Evolutionary conservation across 2,329 filamentous ascomycete species (phyloP).

Genomic region (Neodidymelliopsis sp.): DNA sequence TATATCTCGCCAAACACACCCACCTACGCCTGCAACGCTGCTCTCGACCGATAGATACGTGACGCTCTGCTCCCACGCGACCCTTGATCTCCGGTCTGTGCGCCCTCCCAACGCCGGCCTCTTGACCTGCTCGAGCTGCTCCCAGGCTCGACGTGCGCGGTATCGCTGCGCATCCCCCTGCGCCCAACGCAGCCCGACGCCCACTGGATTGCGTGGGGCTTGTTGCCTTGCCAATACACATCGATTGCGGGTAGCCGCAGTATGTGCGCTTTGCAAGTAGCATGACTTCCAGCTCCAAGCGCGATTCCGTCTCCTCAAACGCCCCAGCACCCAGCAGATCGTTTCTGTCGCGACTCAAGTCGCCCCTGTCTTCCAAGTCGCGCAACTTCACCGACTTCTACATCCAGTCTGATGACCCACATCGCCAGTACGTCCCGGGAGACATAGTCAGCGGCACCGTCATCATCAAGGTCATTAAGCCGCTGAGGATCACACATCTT

Average conservation of each 20-base stretch:
- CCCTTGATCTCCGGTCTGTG: background rate
- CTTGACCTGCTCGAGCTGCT: background rate
- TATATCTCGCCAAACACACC: background rate
- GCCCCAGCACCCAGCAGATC: conserved; percentile 41
- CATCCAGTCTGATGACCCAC: conserved; percentile 77
- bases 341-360: conserved; percentile 63
- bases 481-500: conserved; percentile 79
- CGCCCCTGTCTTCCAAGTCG: conserved; percentile 61
- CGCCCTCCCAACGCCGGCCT: background rate
- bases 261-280: conserved; percentile 47
- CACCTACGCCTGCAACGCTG: background rate
- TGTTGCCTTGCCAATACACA: conserved; percentile 19
- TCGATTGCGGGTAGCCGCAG: conserved; percentile 47
- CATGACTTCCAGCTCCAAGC: conserved; percentile 50
- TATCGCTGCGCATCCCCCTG: background rate
- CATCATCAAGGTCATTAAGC: conserved; percentile 75
- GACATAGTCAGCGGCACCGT: conserved; percentile 78
- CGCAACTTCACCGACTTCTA: conserved; percentile 80
- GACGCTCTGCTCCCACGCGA: conserved; percentile 1
- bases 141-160: background rate
- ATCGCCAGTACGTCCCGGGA: conserved; percentile 77
- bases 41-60: background rate
- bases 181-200: conserved; percentile 7
- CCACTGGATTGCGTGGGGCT: conserved; percentile 10
- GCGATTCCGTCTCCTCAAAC: conserved; percentile 40